Evolutionary conservation across 257 asterid species (phyloP).

Genomic region (Cynanchum wilfordii): DNA sequence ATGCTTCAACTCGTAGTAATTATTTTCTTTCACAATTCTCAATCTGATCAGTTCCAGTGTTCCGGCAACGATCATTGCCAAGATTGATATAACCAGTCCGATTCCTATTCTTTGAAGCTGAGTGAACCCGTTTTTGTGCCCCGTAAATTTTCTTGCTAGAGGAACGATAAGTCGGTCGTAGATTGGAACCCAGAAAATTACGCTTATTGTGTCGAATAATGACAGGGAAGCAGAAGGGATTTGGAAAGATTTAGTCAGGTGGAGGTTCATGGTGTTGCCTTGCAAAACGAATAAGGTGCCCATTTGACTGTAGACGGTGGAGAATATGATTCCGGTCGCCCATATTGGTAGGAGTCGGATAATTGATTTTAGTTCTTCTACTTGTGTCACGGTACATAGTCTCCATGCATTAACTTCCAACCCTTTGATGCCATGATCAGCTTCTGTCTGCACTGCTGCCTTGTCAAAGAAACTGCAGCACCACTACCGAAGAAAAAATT

Average conservation of each 20-base stretch:
- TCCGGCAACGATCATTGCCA: conserved; percentile 50
- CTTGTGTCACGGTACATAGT: conserved; percentile 64
- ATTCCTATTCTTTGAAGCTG: conserved; percentile 62
- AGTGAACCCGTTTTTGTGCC: conserved; percentile 56
- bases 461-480: conserved; percentile 64
- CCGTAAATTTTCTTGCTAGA: conserved; percentile 37
- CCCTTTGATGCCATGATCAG: conserved; percentile 32
- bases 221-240: conserved; percentile 61
- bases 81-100: conserved; percentile 50
- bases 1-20: conserved; percentile 33
- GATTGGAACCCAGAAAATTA: conserved; percentile 57
- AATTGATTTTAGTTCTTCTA: conserved; percentile 59
- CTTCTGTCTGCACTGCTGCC: conserved; percentile 57
- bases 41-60: conserved; percentile 40
- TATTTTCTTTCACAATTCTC: conserved; percentile 26
- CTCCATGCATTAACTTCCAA: conserved; percentile 35
- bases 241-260: conserved; percentile 34
- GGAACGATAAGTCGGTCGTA: conserved; percentile 56
- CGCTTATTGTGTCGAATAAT: conserved; percentile 54
- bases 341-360: conserved; percentile 46
- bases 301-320: conserved; percentile 63
- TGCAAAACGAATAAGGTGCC: conserved; percentile 63
- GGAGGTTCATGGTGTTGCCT: conserved; percentile 55
- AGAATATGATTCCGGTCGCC: conserved; percentile 66
- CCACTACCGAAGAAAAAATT: no score